Conservation (phyloP, 805 yeast genomes). For the Lachancea meyersii region DNA sequence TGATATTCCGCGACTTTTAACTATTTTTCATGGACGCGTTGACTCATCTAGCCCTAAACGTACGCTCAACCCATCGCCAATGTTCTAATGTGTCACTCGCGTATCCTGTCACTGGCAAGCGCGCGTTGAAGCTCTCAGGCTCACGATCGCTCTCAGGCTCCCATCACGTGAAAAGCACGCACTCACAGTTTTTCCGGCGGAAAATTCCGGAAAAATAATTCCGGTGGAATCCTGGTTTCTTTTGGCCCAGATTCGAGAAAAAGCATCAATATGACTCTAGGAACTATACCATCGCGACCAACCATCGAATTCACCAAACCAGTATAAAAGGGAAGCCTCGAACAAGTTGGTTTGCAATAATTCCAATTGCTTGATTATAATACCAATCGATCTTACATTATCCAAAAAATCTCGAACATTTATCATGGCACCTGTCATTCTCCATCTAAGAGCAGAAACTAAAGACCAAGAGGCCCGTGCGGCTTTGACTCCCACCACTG, state of each 20-base stretch:
- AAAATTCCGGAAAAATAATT: background rate
- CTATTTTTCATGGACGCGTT: too few relatives aligned
- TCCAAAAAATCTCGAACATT: background rate
- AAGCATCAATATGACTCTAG: background rate
- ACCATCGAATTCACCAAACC: background rate
- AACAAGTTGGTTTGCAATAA: too few relatives aligned
- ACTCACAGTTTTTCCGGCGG: background rate
- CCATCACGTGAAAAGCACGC: background rate
- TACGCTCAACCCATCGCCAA: too few relatives aligned
- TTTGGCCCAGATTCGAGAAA: background rate
- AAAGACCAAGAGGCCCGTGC: conserved; percentile 98
- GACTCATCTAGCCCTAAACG: too few relatives aligned
- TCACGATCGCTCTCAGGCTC: background rate
- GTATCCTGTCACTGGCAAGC: background rate
- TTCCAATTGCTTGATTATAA: too few relatives aligned
- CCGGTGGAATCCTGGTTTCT: background rate
- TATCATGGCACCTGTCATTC: conserved; percentile 38
- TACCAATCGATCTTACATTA: too few relatives aligned
- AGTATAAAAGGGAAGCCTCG: background rate
- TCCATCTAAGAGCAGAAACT: conserved; percentile 94
- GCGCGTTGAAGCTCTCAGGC: background rate
- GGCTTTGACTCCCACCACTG: conserved; percentile 88
- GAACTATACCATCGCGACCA: background rate
- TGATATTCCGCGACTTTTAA: too few relatives aligned
- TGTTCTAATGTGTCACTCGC: background rate